phyloP scores from a whole-genome alignment of 2,329 filamentous ascomycete species.

The Calonectria multiphialidica region DNA sequence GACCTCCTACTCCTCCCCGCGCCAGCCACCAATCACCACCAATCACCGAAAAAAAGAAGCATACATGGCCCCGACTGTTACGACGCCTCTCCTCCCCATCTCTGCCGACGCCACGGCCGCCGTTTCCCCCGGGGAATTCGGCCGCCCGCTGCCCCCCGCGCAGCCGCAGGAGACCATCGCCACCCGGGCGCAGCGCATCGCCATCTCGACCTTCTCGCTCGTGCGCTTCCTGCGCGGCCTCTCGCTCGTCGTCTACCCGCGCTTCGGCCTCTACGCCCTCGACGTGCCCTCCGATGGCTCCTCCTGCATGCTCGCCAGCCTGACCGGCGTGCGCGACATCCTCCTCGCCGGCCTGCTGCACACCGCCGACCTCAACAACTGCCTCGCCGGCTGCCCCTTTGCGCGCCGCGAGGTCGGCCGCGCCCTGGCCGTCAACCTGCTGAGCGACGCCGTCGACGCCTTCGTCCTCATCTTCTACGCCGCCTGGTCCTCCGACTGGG shows the following conservation, averaged over 20 bases:
- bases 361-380: slow-evolving; percentile 36
- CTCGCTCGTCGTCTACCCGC: slow-evolving; percentile 43
- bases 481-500: slow-evolving; percentile 46
- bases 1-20: neutral
- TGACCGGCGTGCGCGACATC: slow-evolving; percentile 48
- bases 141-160: neutral
- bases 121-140: slow-evolving; percentile 10
- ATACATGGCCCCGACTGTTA: slow-evolving; percentile 33
- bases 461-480: slow-evolving; percentile 50
- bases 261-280: slow-evolving; percentile 45
- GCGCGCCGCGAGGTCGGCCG: slow-evolving; percentile 44
- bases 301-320: slow-evolving; percentile 45
- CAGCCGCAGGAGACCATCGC: slow-evolving; percentile 20
- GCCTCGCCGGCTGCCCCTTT: slow-evolving; percentile 18
- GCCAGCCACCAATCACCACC: neutral
- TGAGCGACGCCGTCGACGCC: slow-evolving; percentile 50
- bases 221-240: slow-evolving; percentile 46
- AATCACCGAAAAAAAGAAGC: neutral
- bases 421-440: slow-evolving; percentile 45
- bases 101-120: slow-evolving; percentile 38
- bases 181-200: slow-evolving; percentile 37
- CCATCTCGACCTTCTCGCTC: slow-evolving; percentile 39
- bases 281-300: slow-evolving; percentile 43
- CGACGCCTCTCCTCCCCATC: slow-evolving; percentile 43
- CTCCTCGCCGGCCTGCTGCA: slow-evolving; percentile 46